Evolutionary conservation across 768 basidiomycete genomes (phyloP).

Genomic region (Candolleomyces aberdarensis): DNA sequence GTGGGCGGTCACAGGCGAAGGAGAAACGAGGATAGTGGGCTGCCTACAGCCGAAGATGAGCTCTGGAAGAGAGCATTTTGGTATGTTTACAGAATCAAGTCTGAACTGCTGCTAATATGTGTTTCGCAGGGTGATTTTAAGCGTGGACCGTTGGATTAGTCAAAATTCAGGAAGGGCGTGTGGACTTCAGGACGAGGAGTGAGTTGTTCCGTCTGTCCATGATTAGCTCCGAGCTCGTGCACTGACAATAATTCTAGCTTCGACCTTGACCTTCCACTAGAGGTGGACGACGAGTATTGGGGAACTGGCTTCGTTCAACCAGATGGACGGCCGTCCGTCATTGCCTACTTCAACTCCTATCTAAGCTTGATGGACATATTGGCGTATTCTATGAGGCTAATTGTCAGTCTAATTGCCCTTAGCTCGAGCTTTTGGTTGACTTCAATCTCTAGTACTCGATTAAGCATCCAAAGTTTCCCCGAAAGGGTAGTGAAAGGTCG

Average conservation of each 20-base stretch:
- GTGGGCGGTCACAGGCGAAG: slow-evolving; percentile 62
- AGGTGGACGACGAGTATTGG: slow-evolving; percentile 75
- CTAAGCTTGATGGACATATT: slow-evolving; percentile 60
- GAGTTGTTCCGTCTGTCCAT: slow-evolving; percentile 20
- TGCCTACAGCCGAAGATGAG: slow-evolving; percentile 56
- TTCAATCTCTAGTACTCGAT: slow-evolving; percentile 59
- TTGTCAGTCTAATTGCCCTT: slow-evolving; percentile 36
- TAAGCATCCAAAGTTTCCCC: slow-evolving; percentile 52
- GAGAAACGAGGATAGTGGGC: slow-evolving; percentile 19
- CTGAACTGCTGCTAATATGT: neutral
- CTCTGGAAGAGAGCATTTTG: slow-evolving; percentile 73
- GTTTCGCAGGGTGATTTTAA: slow-evolving; percentile 43
- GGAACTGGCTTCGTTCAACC: slow-evolving; percentile 65
- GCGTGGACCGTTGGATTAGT: slow-evolving; percentile 45
- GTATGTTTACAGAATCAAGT: slow-evolving; percentile 20
- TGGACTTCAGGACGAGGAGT: slow-evolving; percentile 75
- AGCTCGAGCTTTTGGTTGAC: neutral
- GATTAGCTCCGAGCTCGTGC: neutral
- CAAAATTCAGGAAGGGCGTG: slow-evolving; percentile 64
- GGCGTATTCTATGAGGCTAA: slow-evolving; percentile 54
- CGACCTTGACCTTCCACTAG: slow-evolving; percentile 63
- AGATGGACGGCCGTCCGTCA: slow-evolving; percentile 45
- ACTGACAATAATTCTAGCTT: slow-evolving; percentile 41
- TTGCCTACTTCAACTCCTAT: slow-evolving; percentile 55
- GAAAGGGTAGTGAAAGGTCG: slow-evolving; percentile 48